Percentiles rank a stretch among this genome's conserved stretches.
Evolutionary conservation across 2,329 filamentous ascomycete species (phyloP).

Genomic region (Gaeumannomyces sp.): DNA sequence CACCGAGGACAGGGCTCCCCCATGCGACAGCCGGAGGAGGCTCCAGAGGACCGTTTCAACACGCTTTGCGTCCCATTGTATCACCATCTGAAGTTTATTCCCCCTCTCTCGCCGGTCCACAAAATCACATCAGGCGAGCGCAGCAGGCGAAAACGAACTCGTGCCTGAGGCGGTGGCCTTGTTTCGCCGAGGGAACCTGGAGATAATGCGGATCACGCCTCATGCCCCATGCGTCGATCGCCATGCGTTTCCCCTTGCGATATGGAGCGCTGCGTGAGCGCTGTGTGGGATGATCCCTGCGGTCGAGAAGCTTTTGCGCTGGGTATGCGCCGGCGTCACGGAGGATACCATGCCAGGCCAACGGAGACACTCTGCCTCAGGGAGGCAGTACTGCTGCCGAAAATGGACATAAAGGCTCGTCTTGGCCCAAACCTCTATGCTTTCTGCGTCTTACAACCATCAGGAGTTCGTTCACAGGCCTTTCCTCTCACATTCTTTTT

Average conservation of each 20-base stretch:
- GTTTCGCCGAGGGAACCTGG: not conserved
- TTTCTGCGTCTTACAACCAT: not conserved
- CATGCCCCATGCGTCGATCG: not conserved
- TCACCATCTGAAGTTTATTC: not conserved
- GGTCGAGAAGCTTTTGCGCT: not conserved
- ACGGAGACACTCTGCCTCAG: too few species aligned
- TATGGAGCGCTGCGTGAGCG: not conserved
- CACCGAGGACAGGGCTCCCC: not conserved
- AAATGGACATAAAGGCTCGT: not conserved
- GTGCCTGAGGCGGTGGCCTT: not conserved
- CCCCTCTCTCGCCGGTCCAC: too few species aligned
- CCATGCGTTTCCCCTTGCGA: not conserved
- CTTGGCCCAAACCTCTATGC: not conserved
- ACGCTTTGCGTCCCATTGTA: not conserved
- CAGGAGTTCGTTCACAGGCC: not conserved
- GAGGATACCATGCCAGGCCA: not conserved
- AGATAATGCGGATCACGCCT: not conserved
- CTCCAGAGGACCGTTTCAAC: not conserved
- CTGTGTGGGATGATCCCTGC: not conserved
- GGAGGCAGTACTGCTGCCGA: not conserved
- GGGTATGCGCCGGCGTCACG: not conserved
- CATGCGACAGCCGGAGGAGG: not conserved
- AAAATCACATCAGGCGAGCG: not conserved
- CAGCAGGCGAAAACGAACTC: not conserved
- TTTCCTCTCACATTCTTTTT: not conserved